Evolutionary conservation across 306 rosid genomes (phyloP).

Genomic region (Cicer chorassanicum): DNA sequence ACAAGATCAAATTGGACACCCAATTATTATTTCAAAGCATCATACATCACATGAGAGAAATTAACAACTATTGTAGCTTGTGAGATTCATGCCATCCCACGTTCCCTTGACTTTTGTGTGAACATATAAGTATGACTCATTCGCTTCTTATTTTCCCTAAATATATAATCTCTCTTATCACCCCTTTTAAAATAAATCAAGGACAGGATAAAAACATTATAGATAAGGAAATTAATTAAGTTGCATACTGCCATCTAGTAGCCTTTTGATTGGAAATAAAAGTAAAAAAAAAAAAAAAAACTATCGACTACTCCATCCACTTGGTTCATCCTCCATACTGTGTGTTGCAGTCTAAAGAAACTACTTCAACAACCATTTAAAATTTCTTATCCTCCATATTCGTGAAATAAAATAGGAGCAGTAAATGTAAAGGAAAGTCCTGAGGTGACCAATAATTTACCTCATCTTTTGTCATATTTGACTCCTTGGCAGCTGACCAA

Average conservation of each 20-base stretch:
- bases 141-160: slow-evolving; percentile 26
- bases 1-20: slow-evolving; percentile 31
- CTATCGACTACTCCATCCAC: background rate
- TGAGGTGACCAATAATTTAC: slow-evolving; percentile 49
- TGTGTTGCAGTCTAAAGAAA: slow-evolving; percentile 21
- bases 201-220: background rate
- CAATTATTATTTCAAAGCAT: slow-evolving; percentile 22
- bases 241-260: background rate
- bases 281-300: background rate
- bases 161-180: background rate
- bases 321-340: background rate
- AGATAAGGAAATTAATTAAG: background rate
- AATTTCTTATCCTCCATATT: slow-evolving; percentile 18
- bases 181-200: background rate
- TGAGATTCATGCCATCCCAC: slow-evolving; percentile 9
- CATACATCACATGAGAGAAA: slow-evolving; percentile 25
- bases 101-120: slow-evolving; percentile 11
- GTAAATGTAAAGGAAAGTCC: slow-evolving; percentile 28
- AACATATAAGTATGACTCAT: background rate
- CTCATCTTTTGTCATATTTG: slow-evolving; percentile 85
- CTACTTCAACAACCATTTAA: slow-evolving; percentile 20
- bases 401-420: slow-evolving; percentile 9
- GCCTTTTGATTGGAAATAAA: slow-evolving; percentile 10
- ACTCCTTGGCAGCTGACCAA: slow-evolving; percentile 94
- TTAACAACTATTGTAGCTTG: slow-evolving; percentile 14